Evolutionary conservation across 305 asterid genomes (phyloP).

Genomic region (Fraxinus ornus): DNA sequence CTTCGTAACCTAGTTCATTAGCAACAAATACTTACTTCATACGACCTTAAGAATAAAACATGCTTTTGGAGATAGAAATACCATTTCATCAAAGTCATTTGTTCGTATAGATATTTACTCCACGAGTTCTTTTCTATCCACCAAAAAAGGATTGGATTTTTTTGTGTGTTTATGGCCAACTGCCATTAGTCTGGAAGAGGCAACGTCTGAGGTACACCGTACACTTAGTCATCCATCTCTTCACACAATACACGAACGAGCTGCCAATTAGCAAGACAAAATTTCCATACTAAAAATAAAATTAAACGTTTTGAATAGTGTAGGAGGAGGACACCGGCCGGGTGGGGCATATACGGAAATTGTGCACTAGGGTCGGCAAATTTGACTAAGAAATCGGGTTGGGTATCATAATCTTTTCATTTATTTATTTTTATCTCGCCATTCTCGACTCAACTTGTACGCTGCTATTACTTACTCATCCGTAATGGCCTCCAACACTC

Average conservation of each 20-base stretch:
- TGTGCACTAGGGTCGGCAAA: not conserved
- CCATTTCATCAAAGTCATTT: not conserved
- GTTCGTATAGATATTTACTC: not conserved
- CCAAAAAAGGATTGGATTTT: not conserved
- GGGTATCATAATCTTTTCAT: not conserved
- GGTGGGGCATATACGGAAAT: too few relatives aligned
- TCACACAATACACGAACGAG: not conserved
- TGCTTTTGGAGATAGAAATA: not conserved
- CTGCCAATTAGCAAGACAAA: not conserved
- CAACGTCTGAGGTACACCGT: not conserved
- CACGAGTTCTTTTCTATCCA: not conserved
- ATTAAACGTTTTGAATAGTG: too few relatives aligned
- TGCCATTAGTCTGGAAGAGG: not conserved
- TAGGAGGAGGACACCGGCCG: too few relatives aligned
- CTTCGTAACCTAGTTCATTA: too few relatives aligned
- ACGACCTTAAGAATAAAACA: too few relatives aligned
- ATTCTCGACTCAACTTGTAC: not conserved
- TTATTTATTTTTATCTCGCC: not conserved
- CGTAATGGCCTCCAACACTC: not conserved
- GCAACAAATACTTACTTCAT: too few relatives aligned
- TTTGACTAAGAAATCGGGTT: not conserved
- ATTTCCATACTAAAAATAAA: not conserved
- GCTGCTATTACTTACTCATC: not conserved
- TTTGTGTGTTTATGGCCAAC: not conserved
- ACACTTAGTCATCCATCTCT: not conserved